Conservation (phyloP, 805 yeast species). For the Kazachstania kunashirensis region DNA sequence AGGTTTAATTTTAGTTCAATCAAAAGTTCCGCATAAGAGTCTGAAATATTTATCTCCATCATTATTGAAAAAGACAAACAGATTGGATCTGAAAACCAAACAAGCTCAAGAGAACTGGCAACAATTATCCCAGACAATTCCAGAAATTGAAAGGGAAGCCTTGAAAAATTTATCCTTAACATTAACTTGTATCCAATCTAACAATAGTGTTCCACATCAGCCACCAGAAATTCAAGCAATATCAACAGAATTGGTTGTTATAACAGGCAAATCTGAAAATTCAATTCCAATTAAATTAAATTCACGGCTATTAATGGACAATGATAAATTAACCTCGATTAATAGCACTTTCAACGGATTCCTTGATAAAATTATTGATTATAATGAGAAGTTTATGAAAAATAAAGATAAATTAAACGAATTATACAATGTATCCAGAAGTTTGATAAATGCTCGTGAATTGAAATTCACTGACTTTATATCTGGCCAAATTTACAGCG, state of each 20-base stretch:
- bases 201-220: conserved; percentile 12
- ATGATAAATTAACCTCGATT: conserved; percentile 14
- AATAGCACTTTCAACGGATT: conserved; percentile 13
- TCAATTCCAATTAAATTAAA: conserved; percentile 34
- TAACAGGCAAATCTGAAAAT: conserved; percentile 26
- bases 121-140: conserved; percentile 15
- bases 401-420: conserved; percentile 16
- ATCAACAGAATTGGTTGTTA: conserved; percentile 22
- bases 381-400: conserved; percentile 13
- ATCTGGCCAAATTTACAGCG: conserved; percentile 18
- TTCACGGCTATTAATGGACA: conserved; percentile 21
- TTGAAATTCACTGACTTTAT: conserved; percentile 24
- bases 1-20: conserved; percentile 24
- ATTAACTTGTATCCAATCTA: conserved; percentile 24
- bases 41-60: conserved; percentile 30
- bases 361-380: conserved; percentile 6
- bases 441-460: conserved; percentile 9
- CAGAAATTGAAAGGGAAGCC: conserved; percentile 20
- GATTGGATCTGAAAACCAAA: conserved; percentile 20
- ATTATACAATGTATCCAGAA: conserved; percentile 17
- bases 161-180: conserved; percentile 21
- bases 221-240: conserved; percentile 25
- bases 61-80: conserved; percentile 27
- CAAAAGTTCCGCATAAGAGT: conserved; percentile 26
- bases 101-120: conserved; percentile 27